Evolutionary conservation across 306 rosid species (phyloP).

Genomic region (Begonia peltatifolia): DNA sequence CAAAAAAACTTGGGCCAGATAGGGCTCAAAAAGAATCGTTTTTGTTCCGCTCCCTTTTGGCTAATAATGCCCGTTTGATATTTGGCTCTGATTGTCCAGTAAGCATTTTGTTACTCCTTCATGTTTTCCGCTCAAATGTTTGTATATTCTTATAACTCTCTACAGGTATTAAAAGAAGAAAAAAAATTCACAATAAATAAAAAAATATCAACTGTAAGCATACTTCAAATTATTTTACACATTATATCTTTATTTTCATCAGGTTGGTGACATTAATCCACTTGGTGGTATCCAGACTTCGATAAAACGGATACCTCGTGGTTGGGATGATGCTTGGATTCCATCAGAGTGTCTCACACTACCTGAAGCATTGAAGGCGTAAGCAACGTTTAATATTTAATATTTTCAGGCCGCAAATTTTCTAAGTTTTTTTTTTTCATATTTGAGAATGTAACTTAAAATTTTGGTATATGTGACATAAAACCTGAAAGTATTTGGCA

Average conservation of each 20-base stretch:
- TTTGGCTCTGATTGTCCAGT: slow-evolving; percentile 93
- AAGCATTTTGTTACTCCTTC: slow-evolving; percentile 16
- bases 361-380: slow-evolving; percentile 63
- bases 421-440: too few relatives aligned
- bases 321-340: slow-evolving; percentile 56
- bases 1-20: slow-evolving; percentile 56
- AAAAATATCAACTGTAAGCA: background rate
- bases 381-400: slow-evolving; percentile 9
- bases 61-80: slow-evolving; percentile 35
- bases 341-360: slow-evolving; percentile 55
- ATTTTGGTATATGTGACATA: too few relatives aligned
- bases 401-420: too few relatives aligned
- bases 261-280: slow-evolving; percentile 64
- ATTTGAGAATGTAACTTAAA: too few relatives aligned
- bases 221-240: too few relatives aligned
- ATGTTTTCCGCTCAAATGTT: slow-evolving; percentile 2
- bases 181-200: background rate
- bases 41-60: slow-evolving; percentile 46
- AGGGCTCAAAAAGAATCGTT: slow-evolving; percentile 71
- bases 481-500: too few relatives aligned
- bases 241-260: slow-evolving; percentile 8
- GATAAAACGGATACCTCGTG: slow-evolving; percentile 43
- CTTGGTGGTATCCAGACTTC: slow-evolving; percentile 57
- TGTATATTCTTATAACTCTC: slow-evolving; percentile 1
- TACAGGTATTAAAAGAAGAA: background rate